Base-by-base conservation (phyloP, 768 basidiomycete genomes). In the Trametes maxima region DNA sequence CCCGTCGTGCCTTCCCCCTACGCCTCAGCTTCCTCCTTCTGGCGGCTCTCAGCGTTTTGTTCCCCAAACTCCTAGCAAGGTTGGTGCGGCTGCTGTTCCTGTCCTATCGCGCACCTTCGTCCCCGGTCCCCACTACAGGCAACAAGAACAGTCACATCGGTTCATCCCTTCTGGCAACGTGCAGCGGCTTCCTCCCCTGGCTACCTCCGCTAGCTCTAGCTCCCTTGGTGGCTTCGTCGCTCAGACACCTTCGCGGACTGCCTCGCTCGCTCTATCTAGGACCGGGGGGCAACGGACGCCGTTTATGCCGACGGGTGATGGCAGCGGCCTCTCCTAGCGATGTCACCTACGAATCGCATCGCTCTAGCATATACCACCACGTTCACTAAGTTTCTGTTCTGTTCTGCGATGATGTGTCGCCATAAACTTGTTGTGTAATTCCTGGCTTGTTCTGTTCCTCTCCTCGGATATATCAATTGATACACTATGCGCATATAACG, bases 261-360 rank as follows among this genome's bases (percentile, higher is more conserved):
- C 58, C 8, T 65, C 58, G 13, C 35, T 65, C 12, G 45, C 59
- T n/a, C 16, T 28, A 21, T 63, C 70, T 36, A 72, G 74, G 21
- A 70, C 74, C 43, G 75, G 59, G 13, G 65, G 67, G 51, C 86
- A 88, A 60, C 79, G 86, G 66, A 75, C 77, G 62, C 82, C 85
- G 43, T 88, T 88, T 69, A 68, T 82, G 39, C 78, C 77, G 28
- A 54, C 65, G 40, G 61, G 73, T 39, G 72, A 68, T 25, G 71
- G 70, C 43, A 73, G 76, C 60, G 69, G 28, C 28, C 3, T 33
- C 28, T 33, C 74, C 45, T 76, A 65, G 70, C n/a, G 40, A 16
- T 10, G 2, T 24, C 21, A 16, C 25, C 25, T 3, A 3, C 28
- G 8, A 33, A 8, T 33, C 28, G 28, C 28, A 33, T 33, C 28